Conservation (phyloP, 192 early-diverging fungal species). For the Coemansia pectinata region DNA sequence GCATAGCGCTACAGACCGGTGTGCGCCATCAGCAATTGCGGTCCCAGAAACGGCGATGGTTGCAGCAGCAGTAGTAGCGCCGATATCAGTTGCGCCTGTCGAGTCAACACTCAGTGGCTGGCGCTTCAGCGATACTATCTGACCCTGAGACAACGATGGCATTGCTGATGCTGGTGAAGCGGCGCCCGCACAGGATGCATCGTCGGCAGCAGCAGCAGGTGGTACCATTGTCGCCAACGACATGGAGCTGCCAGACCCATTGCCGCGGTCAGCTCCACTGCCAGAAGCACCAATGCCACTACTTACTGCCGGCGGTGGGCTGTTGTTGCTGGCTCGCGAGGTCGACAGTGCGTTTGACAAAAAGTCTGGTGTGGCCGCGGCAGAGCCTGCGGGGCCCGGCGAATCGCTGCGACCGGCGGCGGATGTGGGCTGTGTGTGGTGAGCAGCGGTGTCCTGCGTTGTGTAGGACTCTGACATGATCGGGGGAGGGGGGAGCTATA, state of each 20-base stretch:
- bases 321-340: background rate
- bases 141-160: conserved; percentile 8
- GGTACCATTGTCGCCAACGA: background rate
- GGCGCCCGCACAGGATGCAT: conserved; percentile 3
- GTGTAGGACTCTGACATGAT: conserved; percentile 51
- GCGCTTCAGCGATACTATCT: conserved; percentile 3
- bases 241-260: background rate
- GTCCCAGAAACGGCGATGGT: background rate
- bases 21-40: background rate
- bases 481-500: background rate
- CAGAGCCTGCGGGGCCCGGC: conserved; percentile 4
- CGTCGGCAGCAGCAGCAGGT: background rate
- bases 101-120: conserved; percentile 4
- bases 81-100: background rate
- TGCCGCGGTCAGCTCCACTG: background rate
- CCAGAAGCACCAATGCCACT: background rate
- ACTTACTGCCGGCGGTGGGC: background rate
- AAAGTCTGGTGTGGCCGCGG: conserved; percentile 9
- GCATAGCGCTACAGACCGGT: background rate
- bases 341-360: conserved; percentile 1
- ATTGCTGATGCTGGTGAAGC: conserved; percentile 12
- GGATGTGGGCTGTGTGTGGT: conserved; percentile 25
- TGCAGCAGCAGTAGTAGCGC: background rate
- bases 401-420: conserved; percentile 15
- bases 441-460: conserved; percentile 45